These are phyloP conservation scores for Pseudogymnoascus sp. DNA, from an alignment of 2,329 filamentous ascomycete species.

Conservation along the genomic window DNA sequence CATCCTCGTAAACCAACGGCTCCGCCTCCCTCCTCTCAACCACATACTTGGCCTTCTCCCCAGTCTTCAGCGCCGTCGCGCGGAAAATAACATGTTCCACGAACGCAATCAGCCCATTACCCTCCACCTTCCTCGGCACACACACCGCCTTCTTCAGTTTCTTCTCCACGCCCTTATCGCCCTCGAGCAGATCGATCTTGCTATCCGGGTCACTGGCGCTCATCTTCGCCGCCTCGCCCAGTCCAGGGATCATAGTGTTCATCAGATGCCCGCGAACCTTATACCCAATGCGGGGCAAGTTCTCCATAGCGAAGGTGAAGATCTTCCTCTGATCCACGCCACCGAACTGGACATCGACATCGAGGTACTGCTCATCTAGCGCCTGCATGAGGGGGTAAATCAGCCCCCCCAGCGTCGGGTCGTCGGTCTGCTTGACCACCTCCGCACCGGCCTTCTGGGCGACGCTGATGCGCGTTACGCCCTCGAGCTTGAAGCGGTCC, in stretches of 20 bases:
- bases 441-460: conserved; percentile 88
- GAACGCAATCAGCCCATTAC: conserved; percentile 80
- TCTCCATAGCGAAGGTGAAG: conserved; percentile 77
- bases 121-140: conserved; percentile 65
- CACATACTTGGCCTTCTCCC: conserved; percentile 51
- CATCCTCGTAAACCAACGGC: conserved; percentile 69
- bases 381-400: conserved; percentile 85
- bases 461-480: conserved; percentile 26
- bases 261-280: conserved; percentile 61
- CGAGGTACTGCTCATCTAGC: conserved; percentile 82
- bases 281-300: conserved; percentile 79
- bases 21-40: conserved; percentile 64
- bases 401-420: conserved; percentile 64
- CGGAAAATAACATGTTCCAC: conserved; percentile 82
- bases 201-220: conserved; percentile 65
- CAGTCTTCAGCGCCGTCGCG: conserved; percentile 52
- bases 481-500: conserved; percentile 71
- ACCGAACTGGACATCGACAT: conserved; percentile 82
- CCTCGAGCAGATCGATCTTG: conserved; percentile 90
- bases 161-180: conserved; percentile 63
- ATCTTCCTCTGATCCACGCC: conserved; percentile 84
- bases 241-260: conserved; percentile 84
- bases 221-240: conserved; percentile 79
- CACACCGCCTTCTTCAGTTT: conserved; percentile 83
- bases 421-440: conserved; percentile 84